Percentiles rank a stretch among this genome's conserved stretches.
These are phyloP conservation scores for Aureobasidium sp. DNA, from an alignment of 2,329 filamentous ascomycete genomes.

Conservation along the genomic window DNA sequence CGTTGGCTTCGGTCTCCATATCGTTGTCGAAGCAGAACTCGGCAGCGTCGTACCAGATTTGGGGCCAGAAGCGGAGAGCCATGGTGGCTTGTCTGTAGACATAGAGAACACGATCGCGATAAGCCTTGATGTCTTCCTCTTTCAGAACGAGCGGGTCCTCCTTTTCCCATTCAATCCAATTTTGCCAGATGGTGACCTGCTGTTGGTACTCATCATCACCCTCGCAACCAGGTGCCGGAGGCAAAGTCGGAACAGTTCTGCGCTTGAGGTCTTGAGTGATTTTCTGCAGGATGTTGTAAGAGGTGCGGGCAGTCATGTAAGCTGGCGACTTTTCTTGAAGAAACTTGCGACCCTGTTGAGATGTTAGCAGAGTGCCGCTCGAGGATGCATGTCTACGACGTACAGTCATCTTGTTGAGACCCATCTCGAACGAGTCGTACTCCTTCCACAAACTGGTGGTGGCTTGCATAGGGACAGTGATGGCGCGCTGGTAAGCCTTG, in stretches of 20 bases:
- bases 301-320: conserved; percentile 93
- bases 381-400: conserved; percentile 27
- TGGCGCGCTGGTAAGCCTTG: conserved; percentile 86
- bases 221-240: conserved; percentile 77
- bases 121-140: conserved; percentile 68
- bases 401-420: conserved; percentile 85
- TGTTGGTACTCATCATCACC: conserved; percentile 76
- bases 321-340: conserved; percentile 85
- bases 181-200: conserved; percentile 85
- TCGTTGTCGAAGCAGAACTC: conserved; percentile 84
- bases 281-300: conserved; percentile 84
- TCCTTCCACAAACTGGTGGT: conserved; percentile 90
- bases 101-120: conserved; percentile 74
- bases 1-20: conserved; percentile 63
- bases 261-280: conserved; percentile 70
- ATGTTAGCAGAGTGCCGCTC: conserved; percentile 20
- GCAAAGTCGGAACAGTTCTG: conserved; percentile 70
- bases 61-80: conserved; percentile 88
- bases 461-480: conserved; percentile 76
- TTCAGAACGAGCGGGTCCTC: conserved; percentile 82
- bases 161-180: conserved; percentile 94
- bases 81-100: conserved; percentile 91
- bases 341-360: conserved; percentile 76
- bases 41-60: conserved; percentile 91
- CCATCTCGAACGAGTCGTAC: conserved; percentile 94